Base-by-base conservation (phyloP, 148 eudicot species). In the Drosera capensis region DNA sequence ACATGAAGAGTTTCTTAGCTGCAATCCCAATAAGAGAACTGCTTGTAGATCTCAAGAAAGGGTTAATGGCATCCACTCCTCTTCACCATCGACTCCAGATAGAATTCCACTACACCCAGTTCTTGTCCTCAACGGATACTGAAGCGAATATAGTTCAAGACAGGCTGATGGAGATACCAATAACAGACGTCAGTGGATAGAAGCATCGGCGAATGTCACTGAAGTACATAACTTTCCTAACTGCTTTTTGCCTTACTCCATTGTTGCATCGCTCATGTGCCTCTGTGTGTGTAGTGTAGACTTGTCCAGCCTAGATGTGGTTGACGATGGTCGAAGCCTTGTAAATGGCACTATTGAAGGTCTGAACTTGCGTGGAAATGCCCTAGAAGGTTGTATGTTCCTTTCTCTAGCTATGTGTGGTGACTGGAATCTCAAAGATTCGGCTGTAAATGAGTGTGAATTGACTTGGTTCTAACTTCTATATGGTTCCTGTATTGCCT, bases 1-100 rank as follows among this genome's bases (percentile, higher is more conserved):
- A 88, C 51, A 69, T 88, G 28, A 83, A 88, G 66, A 80, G 64
- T 47, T 88, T 88, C 64, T 72, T 88, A 64, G 94, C 97, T 20
- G 81, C 94, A 8, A 79, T 88, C 26, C 94, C 97, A 2, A 67
- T 84, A 8, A 62, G 94, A 42, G 97, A 88, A 68, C 58, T 88
- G 45, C 77, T 70, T 39, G 76, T 63, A 2, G 97, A 88, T 62
- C 68, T 88, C 2, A 78, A 88, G 78, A 88, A 80, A 67, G 97
- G 97, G 12, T 57, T 88, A 52, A 40, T 64, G 21, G 64, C 62
- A 43, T 68, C 84, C 0, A 71, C 78, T 1, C 92, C 84, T 2
- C 66, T 80, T 56, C 87, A 80, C 54, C 86, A 74, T 19, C 71
- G 97, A 5, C 68, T 84, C 18, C 97, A 88, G 64, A 76, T 88